A percentile compares a stretch with the other conserved stretches of the same genome.
These are phyloP conservation scores for Sporisorium graminicola DNA, from an alignment of 1,284 basidiomycete species.

Conservation along the genomic window DNA sequence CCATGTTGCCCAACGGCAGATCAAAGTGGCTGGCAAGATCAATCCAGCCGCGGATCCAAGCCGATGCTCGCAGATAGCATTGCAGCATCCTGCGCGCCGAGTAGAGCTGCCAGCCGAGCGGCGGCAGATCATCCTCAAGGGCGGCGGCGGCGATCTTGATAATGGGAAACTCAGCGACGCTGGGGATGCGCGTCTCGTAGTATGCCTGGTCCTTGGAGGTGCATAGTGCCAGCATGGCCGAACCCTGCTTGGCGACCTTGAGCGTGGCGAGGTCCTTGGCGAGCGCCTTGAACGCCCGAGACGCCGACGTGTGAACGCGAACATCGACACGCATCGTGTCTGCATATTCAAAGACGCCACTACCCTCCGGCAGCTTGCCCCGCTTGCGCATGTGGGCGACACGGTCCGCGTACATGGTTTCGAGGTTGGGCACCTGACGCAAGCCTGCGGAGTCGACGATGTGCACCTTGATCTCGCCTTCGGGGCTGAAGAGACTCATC, in stretches of 20 bases:
- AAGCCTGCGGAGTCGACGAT: conserved; percentile 89
- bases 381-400: conserved; percentile 70
- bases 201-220: conserved; percentile 87
- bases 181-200: conserved; percentile 82
- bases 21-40: conserved; percentile 91
- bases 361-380: conserved; percentile 51
- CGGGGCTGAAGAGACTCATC: conserved; percentile 86
- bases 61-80: conserved; percentile 83
- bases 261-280: conserved; percentile 84
- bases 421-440: conserved; percentile 84
- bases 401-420: conserved; percentile 79
- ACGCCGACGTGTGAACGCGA: conserved; percentile 82
- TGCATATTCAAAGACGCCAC: conserved; percentile 77
- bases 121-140: conserved; percentile 75
- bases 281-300: conserved; percentile 85
- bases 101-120: conserved; percentile 74
- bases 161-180: conserved; percentile 83
- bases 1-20: conserved; percentile 88
- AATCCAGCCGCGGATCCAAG: conserved; percentile 85
- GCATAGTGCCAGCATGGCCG: conserved; percentile 82
- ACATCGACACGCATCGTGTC: conserved; percentile 79
- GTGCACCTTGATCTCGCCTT: conserved; percentile 76
- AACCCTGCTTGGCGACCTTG: conserved; percentile 77
- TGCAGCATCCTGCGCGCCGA: conserved; percentile 79
- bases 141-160: conserved; percentile 85